Evolutionary conservation across 208 protist genomes (phyloP), one percentile per base, ranked within the genome.

Genomic region (Acanthamoeba lenticulata): DNA sequence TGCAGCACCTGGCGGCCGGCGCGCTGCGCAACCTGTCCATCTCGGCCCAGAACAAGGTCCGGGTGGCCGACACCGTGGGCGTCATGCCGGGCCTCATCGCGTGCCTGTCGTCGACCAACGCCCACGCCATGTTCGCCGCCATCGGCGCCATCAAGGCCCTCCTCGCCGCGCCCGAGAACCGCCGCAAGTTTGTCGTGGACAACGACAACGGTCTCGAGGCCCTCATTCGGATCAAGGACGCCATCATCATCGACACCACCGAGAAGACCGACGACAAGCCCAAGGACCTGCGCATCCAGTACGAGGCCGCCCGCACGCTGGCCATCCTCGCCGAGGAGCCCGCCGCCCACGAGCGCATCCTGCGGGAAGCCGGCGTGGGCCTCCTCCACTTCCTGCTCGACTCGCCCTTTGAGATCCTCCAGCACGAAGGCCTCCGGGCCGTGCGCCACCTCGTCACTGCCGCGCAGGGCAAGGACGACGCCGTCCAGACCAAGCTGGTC

Each of bases 161-260:
- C 13, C 34, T 93, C n/a, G 62, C 34, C 36, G 13, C 34, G 32
- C 62, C 34, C 29, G 47, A 72, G 62, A 65, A 74, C 40, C 34
- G 32, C 9, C 34, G 13, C 34, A 93, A 57, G 45, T 93, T 93
- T 42, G 29, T 74, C 27, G 52, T 13, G 36, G 19, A 24, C 24
- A 38, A 52, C 5, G 19, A 24, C 24, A 38, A 52, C 5, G 89
- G 89, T 3, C 67, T 93, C 34, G 62, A 72, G 62, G 40, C 89
- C 21, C 69, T 93, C 47, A 93, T 93, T 38, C 7, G 47, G 27
- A 93, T 93, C 29, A 93, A 93, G 67, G 89, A 93, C 65, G 89
- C 89, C 42, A 81, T 93, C 40, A 93, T 93, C 65, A 93, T 93
- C 89, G 89, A 93, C 29, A 60, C 89, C n/a, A 62, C 62, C 15